phyloP scores from a whole-genome alignment of 257 asterid genomes.

The Catharanthus roseus region DNA sequence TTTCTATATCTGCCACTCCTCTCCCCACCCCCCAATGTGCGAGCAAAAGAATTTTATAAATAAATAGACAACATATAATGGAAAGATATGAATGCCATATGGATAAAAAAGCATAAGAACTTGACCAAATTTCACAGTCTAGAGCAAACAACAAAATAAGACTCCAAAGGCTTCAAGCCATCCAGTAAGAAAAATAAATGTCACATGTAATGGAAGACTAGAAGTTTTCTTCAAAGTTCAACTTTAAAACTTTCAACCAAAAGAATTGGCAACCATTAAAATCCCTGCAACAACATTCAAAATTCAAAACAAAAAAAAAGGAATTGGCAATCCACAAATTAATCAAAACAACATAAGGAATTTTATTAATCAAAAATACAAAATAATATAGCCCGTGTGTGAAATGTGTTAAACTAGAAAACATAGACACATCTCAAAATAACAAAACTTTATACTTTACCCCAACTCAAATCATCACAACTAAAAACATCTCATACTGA shows the following conservation, averaged over 20 bases:
- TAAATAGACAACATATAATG: neutral
- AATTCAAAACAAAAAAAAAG: no score
- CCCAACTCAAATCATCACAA: no score
- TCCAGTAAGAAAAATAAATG: constrained; percentile 37
- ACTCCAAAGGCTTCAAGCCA: neutral
- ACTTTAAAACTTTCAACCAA: constrained; percentile 30
- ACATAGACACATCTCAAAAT: no score
- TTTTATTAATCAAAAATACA: no score
- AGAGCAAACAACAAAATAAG: neutral
- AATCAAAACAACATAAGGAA: no score
- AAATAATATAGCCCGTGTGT: no score
- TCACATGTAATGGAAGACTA: constrained; percentile 30
- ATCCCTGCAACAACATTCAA: no score
- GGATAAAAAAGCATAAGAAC: neutral
- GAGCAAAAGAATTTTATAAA: neutral
- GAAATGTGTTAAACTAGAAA: no score
- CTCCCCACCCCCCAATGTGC: no score
- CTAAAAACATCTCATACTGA: neutral
- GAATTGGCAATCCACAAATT: no score
- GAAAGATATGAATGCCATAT: neutral
- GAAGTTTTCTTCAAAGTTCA: constrained; percentile 27
- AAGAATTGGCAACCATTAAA: no score
- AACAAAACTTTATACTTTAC: no score
- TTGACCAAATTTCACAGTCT: neutral
- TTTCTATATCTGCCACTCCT: neutral